Percentiles rank a stretch among this genome's conserved stretches.
These are phyloP conservation scores for Candida tropicalis DNA, from an alignment of 1,139 yeast species.

Conservation along the genomic window DNA sequence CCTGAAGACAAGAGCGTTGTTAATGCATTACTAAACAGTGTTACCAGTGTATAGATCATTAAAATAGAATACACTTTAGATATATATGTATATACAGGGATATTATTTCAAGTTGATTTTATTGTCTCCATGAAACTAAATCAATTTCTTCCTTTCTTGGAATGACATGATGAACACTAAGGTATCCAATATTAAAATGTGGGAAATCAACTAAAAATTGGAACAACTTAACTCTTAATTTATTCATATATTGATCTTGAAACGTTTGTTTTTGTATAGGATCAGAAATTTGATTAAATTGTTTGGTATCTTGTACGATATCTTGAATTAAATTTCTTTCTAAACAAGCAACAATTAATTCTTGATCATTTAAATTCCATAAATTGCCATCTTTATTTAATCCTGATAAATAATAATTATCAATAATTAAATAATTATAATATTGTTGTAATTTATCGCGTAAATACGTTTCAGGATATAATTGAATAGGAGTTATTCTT, in stretches of 20 bases:
- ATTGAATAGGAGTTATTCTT: conserved; percentile 37
- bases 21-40: background rate
- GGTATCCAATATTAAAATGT: conserved; percentile 38
- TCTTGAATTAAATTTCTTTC: conserved; percentile 50
- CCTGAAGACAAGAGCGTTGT: conserved; percentile 5
- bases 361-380: conserved; percentile 47
- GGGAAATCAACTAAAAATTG: conserved; percentile 38
- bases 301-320: conserved; percentile 22
- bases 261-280: conserved; percentile 15
- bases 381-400: conserved; percentile 48
- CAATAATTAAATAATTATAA: conserved; percentile 50
- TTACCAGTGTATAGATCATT: conserved; percentile 1
- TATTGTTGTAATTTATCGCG: conserved; percentile 41
- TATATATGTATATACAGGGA: conserved; percentile 5
- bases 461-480: conserved; percentile 42
- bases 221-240: conserved; percentile 30
- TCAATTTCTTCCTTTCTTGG: conserved; percentile 9
- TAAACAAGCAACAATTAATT: conserved; percentile 48
- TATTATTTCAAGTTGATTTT: background rate
- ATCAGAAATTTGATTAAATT: conserved; percentile 18
- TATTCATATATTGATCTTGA: conserved; percentile 19
- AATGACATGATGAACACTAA: conserved; percentile 19
- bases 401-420: conserved; percentile 50
- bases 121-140: conserved; percentile 12
- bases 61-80: no score